Base-by-base conservation (phyloP, 2,329 filamentous ascomycete genomes). In the Drechslerella coelobrocha region DNA sequence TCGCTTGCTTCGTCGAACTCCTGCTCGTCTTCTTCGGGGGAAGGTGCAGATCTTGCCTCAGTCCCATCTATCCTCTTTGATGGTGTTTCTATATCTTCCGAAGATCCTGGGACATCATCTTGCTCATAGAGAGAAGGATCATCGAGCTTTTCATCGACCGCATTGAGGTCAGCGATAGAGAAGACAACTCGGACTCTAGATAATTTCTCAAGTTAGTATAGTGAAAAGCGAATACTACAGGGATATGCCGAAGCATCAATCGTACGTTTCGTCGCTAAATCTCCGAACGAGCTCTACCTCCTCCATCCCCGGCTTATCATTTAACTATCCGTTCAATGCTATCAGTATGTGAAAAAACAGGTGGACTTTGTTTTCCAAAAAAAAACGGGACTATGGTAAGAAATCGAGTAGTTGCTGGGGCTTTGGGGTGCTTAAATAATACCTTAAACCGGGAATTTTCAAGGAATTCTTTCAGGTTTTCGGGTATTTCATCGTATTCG, bases 191-290 rank as follows among this genome's bases (percentile, higher is more conserved):
- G 88, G 81, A 93, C 90, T 76, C 87, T 89, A 72, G 19, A 4
- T 65, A 23, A 57, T 9, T 41, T 62, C 68, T n/a, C 77, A 59
- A 71, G 7, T 60, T 39, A 66, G 53, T 48, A 27, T n/a, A n/a
- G n/a, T n/a, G n/a, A n/a, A n/a, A n/a, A n/a, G n/a, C n/a, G 8
- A n/a, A 14, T 9, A 29, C 19, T 19, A 10, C 21, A 39, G 75
- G 53, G 2, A 51, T 24, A n/a, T 27, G 57, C 26, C 41, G 10
- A 10, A 23, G 2, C 19, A 21, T 45, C 12, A 21, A 55, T 53
- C 80, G 80, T 81, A 94, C 91, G 88, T 91, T 83, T 99, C 94
- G 73, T 96, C 88, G 76, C 89, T 90, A 77, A 90, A 93, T 74
- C 85, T 88, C 77, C 92, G 89, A 72, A 87, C 89, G 74, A 99